phyloP scores from a whole-genome alignment of 140 eudicot species.

The Erigeron philadelphicus region DNA sequence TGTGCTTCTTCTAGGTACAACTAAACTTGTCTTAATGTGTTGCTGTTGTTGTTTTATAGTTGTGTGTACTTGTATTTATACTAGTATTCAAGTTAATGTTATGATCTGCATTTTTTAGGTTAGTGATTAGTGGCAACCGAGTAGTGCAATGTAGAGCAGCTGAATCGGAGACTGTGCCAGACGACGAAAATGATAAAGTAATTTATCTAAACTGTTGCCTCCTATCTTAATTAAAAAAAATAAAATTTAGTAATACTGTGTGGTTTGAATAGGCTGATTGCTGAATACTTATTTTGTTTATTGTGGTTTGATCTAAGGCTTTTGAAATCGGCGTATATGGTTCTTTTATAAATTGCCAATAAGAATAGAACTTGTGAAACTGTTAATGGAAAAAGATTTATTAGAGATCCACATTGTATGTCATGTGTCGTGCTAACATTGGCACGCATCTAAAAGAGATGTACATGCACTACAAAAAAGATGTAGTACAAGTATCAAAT shows the following conservation, averaged over 20 bases:
- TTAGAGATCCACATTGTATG: no score
- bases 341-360: no score
- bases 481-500: no score
- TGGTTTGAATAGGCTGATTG: background rate
- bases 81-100: conserved; percentile 16
- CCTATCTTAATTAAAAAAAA: no score
- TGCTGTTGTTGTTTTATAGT: conserved; percentile 1
- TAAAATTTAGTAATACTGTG: background rate
- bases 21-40: background rate
- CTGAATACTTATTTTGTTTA: conserved; percentile 10
- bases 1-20: conserved; percentile 46
- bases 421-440: no score
- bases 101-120: conserved; percentile 29
- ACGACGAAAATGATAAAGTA: conserved; percentile 50
- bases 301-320: conserved; percentile 26
- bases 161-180: conserved; percentile 53
- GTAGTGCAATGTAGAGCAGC: conserved; percentile 45
- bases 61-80: conserved; percentile 17
- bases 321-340: background rate
- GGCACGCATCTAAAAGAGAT: no score
- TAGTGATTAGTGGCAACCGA: conserved; percentile 36
- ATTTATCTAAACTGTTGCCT: conserved; percentile 15
- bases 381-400: no score
- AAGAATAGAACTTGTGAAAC: no score
- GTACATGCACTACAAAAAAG: no score